Evolutionary conservation across 2,329 filamentous ascomycete genomes (phyloP).

Genomic region (Camillea tinctor): DNA sequence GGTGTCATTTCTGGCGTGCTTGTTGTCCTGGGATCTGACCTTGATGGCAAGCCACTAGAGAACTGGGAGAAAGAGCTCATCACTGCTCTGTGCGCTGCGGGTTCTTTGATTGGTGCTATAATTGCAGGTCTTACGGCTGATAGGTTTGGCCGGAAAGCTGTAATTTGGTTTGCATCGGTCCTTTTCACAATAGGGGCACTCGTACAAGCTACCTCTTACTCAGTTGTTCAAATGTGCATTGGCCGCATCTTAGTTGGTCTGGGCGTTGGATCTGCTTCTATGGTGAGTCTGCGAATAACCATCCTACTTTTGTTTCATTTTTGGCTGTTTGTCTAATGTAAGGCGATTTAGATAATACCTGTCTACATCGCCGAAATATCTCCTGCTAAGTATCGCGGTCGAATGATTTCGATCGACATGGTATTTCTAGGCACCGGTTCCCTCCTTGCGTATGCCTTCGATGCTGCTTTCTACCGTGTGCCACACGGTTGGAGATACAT

Average conservation of each 20-base stretch:
- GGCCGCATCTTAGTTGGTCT: slow-evolving; percentile 48
- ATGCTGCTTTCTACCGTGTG: slow-evolving; percentile 39
- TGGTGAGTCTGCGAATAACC: slow-evolving; percentile 23
- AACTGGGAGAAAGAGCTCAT: slow-evolving; percentile 47
- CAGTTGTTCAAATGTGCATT: slow-evolving; percentile 42
- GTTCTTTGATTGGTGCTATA: slow-evolving; percentile 44
- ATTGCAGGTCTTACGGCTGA: slow-evolving; percentile 19
- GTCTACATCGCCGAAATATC: slow-evolving; percentile 50
- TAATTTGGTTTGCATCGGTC: slow-evolving; percentile 41
- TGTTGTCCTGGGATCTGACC: no score
- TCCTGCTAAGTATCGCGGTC: slow-evolving; percentile 47
- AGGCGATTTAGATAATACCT: slow-evolving; percentile 28
- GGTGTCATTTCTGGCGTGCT: no score
- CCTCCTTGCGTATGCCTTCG: slow-evolving; percentile 41
- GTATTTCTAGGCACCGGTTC: slow-evolving; percentile 44
- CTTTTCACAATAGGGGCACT: slow-evolving; percentile 40
- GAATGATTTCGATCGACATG: slow-evolving; percentile 49
- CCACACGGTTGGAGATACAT: slow-evolving; percentile 49
- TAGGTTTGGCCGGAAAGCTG: slow-evolving; percentile 17
- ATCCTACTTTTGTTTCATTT: no score
- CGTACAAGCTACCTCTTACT: slow-evolving; percentile 36
- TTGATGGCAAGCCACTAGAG: background rate
- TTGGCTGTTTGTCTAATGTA: no score
- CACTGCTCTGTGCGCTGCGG: slow-evolving; percentile 50
- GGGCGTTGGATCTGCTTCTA: slow-evolving; percentile 47